Evolutionary conservation across 305 asterid genomes (phyloP).

Genomic region (Striga hermonthica): DNA sequence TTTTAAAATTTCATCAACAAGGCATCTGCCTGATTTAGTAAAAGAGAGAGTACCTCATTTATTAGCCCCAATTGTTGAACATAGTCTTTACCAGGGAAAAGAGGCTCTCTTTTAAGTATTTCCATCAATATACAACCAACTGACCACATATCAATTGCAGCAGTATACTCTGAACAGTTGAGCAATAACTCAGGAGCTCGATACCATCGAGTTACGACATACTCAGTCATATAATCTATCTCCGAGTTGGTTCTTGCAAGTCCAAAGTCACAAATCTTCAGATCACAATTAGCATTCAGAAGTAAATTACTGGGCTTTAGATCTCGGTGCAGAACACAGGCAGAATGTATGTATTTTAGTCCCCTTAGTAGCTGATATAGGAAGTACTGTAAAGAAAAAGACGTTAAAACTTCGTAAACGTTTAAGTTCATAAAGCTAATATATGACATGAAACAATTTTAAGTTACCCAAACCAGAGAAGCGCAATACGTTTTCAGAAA

Average conservation of each 20-base stretch:
- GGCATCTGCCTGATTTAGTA: conserved; percentile 3
- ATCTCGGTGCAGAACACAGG: conserved; percentile 89
- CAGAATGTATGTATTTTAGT: conserved; percentile 80
- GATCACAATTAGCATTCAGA: conserved; percentile 81
- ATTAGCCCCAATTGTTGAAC: conserved; percentile 80
- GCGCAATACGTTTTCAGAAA: background rate
- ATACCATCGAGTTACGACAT: conserved; percentile 92
- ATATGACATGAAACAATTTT: conserved; percentile 13
- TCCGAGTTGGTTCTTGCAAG: conserved; percentile 87
- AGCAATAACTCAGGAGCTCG: conserved; percentile 90
- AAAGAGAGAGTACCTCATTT: conserved; percentile 51
- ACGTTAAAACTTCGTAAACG: background rate
- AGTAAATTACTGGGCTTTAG: conserved; percentile 87
- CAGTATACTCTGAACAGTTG: conserved; percentile 85
- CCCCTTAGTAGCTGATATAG: conserved; percentile 87
- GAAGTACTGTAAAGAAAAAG: conserved; percentile 64
- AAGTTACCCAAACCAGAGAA: conserved; percentile 18
- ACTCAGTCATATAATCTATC: conserved; percentile 88
- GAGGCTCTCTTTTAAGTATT: conserved; percentile 72
- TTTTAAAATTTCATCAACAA: background rate
- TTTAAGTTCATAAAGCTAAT: conserved; percentile 4
- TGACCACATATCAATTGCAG: conserved; percentile 91
- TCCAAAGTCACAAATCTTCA: conserved; percentile 92
- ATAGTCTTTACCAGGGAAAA: conserved; percentile 93
- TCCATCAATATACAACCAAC: conserved; percentile 92